phyloP scores from a whole-genome alignment of 345 rosid species.

The Adansonia digitata region DNA sequence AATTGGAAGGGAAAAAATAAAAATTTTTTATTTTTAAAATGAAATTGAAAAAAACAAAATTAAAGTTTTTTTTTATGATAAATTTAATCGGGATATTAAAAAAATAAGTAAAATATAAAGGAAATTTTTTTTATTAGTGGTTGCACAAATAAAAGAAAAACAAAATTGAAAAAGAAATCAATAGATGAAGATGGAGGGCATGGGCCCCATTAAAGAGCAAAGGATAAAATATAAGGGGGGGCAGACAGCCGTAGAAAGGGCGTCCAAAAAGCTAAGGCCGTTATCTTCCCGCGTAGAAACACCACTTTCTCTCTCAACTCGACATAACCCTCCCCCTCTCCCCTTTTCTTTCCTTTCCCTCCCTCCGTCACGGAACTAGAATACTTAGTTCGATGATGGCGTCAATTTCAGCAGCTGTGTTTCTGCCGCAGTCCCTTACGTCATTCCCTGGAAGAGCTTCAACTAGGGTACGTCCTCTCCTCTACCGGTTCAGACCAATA shows the following conservation, averaged over 20 bases:
- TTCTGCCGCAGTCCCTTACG: not conserved
- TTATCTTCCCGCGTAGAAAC: slow-evolving; percentile 41
- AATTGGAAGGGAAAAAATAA: too few species aligned
- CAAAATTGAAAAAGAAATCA: too few species aligned
- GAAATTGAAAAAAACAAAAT: too few species aligned
- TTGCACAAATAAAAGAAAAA: too few species aligned
- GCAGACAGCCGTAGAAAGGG: not conserved
- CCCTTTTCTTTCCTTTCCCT: slow-evolving; percentile 12
- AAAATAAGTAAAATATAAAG: too few species aligned
- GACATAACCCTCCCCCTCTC: too few species aligned
- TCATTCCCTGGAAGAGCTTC: slow-evolving; percentile 19
- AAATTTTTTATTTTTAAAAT: too few species aligned
- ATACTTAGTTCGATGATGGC: slow-evolving; percentile 43
- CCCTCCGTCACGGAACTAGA: not conserved
- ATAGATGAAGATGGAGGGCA: too few species aligned
- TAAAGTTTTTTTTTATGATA: too few species aligned
- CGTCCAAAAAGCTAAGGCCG: slow-evolving; percentile 31
- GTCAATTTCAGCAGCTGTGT: slow-evolving; percentile 39
- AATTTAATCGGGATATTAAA: too few species aligned
- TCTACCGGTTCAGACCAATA: slow-evolving; percentile 6
- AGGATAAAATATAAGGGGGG: not conserved
- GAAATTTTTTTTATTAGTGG: too few species aligned
- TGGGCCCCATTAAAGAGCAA: not conserved
- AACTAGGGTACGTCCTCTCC: slow-evolving; percentile 10
- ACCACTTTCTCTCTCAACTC: not conserved